Evolutionary conservation across 768 basidiomycete species (phyloP).

Genomic region (Suillus alpinus): DNA sequence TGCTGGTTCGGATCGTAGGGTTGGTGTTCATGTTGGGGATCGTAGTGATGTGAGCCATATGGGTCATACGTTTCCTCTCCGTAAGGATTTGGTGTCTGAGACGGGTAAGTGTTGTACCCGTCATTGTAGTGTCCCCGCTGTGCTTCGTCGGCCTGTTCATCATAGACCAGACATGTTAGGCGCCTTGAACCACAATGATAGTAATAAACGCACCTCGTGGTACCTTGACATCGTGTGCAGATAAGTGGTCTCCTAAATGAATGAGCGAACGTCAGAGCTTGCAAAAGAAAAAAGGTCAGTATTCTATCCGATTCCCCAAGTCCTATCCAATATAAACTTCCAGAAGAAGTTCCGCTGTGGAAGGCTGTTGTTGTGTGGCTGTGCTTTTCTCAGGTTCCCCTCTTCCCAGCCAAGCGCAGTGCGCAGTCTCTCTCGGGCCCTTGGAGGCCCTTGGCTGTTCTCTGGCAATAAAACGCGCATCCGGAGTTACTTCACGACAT

Average conservation of each 20-base stretch:
- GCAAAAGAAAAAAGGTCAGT: background rate
- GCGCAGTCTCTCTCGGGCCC: background rate
- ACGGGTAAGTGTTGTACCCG: conserved; percentile 53
- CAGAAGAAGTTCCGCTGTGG: background rate
- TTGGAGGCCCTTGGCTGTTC: background rate
- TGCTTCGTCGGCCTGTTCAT: conserved; percentile 56
- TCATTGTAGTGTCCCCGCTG: conserved; percentile 66
- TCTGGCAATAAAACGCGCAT: background rate
- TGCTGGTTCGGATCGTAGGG: conserved; percentile 31
- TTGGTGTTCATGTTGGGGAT: conserved; percentile 33
- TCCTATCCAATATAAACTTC: background rate
- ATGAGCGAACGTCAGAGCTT: background rate
- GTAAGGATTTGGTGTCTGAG: conserved; percentile 37
- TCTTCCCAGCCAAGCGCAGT: background rate
- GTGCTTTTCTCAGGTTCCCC: background rate
- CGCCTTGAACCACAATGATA: background rate
- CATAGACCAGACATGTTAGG: conserved; percentile 2
- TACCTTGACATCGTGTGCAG: conserved; percentile 36
- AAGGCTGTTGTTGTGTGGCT: background rate
- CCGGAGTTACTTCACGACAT: background rate
- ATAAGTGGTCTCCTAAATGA: background rate
- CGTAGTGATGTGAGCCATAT: conserved; percentile 26
- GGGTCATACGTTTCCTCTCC: conserved; percentile 36
- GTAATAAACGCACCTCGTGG: conserved; percentile 32
- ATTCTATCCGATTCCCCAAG: background rate